Evolutionary conservation across 371 early-diverging fungal species (phyloP), one percentile per base, ranked within the genome.

Genomic region (Dinochytrium kinnereticum): DNA sequence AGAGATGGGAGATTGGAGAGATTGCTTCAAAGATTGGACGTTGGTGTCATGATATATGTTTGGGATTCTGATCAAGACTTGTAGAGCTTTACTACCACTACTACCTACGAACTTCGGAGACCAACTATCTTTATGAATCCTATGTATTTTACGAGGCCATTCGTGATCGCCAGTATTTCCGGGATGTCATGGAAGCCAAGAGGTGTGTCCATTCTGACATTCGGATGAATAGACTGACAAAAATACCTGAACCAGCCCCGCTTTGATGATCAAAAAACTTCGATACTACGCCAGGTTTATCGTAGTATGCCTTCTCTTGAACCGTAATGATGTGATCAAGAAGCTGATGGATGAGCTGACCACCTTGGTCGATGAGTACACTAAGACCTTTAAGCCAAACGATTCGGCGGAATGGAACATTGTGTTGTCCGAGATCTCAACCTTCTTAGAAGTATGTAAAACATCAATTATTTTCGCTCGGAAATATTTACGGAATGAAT

Each of bases 1-100:
- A 96, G 77, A 90, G 99, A 15, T 96, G 94, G 92, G 98, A 98
- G 80, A 95, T 98, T 68, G 99, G 99, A 34, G 99, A 98, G 76
- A 94, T 97, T 59, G 97, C 98, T 1, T 95, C 96, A 64, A 98
- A 98, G 78, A 97, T 98, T 74, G 99, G 97, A 1, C 99, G 86
- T 85, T 51, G 59, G 82, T 82, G 1, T 59, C 17, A n/a, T 3
- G 51, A 28, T 40, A 5, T 28, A 53, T 31, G 10, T 50, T 21
- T 30, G 37, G 37, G 17, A 2, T 74, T 7, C 15, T 51, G 17
- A 17, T 13, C 2, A 5, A 13, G 44, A 2, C 28, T 40, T 26
- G 19, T 72, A 86, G 86, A 87, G 66, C 81, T 88, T 2, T 88
- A 88, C 71, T 87, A 88, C 76, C 87, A 87, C 72, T 88, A 87